Base-by-base conservation (phyloP, 2,329 filamentous ascomycete species). In the Talaromyces sp. region DNA sequence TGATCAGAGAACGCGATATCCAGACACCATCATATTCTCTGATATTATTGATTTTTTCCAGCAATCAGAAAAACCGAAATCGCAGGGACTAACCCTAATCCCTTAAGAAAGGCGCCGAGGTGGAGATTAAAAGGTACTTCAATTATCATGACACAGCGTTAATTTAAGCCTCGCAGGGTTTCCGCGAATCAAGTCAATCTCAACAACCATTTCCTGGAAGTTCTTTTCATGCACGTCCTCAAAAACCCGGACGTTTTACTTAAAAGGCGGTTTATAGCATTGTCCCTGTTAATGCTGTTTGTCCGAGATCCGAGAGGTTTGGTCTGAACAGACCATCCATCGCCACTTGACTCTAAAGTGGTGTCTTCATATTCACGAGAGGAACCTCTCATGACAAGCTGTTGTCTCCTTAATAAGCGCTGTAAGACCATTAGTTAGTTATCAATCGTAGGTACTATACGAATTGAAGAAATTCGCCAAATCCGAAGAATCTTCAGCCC, bases 111-210 rank as follows among this genome's bases (percentile, higher is more conserved):
- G 41, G 17, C 37, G 17, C n/a, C 22, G n/a, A 11, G 39, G 54
- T 56, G 54, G 54, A 50, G 33, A 50, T 50, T 50, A n/a, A 40
- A 22, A n/a, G 28, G 52, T 54, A 54, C 39, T 35, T 54, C 22
- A 45, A 56, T 56, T 56, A 56, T 48, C 41, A 48, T 56, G 53
- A 56, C 40, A 56, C 53, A 56, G 53, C 22, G 31, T 48, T 56
- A 56, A 56, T 56, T 56, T 50, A 37, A 56, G 41, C 28, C 31
- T 56, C 28, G 9, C 41, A 48, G 41, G 41, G 39, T 13, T 54
- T 28, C 11, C 15, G 40, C n/a, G 22, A 31, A 46, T 28, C 33
- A 25, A 28, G 19, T 22, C 31, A 46, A 25, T 37, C 25, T 46
- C 15, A 52, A 25, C 15, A 33, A 35, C 13, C 6, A 10, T 19